Conservation (phyloP, 441 rosid genomes). For the Euphorbia corollata region DNA sequence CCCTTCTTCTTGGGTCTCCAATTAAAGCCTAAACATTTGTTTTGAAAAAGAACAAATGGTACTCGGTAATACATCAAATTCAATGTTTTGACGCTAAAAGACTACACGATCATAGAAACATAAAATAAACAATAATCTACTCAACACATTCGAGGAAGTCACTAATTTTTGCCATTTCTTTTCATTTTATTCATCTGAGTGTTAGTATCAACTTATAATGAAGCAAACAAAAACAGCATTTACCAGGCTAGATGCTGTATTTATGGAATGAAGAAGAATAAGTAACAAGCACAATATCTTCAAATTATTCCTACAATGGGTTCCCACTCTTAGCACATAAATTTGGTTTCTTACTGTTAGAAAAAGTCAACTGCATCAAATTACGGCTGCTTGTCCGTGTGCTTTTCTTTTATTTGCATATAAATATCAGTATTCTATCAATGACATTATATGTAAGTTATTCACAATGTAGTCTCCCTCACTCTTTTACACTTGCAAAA, state of each 20-base stretch:
- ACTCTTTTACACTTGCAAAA: not conserved
- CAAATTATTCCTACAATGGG: not conserved
- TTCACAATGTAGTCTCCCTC: too few species aligned
- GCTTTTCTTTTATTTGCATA: too few species aligned
- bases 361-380: too few species aligned
- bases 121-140: not conserved
- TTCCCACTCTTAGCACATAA: too few species aligned
- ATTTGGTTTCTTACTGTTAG: too few species aligned
- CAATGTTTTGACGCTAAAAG: slow-evolving; percentile 12
- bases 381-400: too few species aligned
- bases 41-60: slow-evolving; percentile 16
- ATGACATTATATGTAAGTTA: too few species aligned
- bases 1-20: slow-evolving; percentile 83
- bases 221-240: not conserved
- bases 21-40: slow-evolving; percentile 54
- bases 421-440: too few species aligned
- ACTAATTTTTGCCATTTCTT: not conserved
- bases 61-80: slow-evolving; percentile 7
- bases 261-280: not conserved
- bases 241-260: not conserved
- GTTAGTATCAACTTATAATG: not conserved
- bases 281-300: not conserved
- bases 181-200: not conserved
- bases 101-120: not conserved
- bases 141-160: not conserved